These are phyloP conservation scores for Hyphopichia fennica DNA, from an alignment of 1,139 yeast species.

Conservation along the genomic window DNA sequence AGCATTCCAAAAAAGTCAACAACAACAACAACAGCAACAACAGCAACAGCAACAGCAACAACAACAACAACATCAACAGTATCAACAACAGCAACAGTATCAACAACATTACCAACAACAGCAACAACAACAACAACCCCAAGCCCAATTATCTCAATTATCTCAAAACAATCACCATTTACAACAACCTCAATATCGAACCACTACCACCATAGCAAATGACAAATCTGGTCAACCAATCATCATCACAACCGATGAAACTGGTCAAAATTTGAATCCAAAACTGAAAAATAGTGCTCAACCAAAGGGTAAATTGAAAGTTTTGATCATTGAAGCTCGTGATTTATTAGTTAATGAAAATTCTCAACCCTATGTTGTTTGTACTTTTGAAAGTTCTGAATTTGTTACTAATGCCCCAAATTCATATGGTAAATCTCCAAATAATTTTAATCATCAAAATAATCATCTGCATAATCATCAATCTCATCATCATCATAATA, in stretches of 20 bases:
- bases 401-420: constrained; percentile 83
- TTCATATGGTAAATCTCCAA: constrained; percentile 49
- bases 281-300: constrained; percentile 34
- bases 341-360: constrained; percentile 55
- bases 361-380: constrained; percentile 85
- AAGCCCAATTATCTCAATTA: constrained; percentile 5
- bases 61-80: constrained; percentile 23
- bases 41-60: constrained; percentile 12
- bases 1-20: constrained; percentile 18
- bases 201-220: not conserved
- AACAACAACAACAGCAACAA: constrained; percentile 21
- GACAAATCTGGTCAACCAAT: constrained; percentile 22
- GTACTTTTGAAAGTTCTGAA: constrained; percentile 91
- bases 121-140: constrained; percentile 11
- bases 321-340: constrained; percentile 77
- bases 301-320: constrained; percentile 80
- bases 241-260: constrained; percentile 48
- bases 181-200: constrained; percentile 11
- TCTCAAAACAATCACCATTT: constrained; percentile 10
- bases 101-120: constrained; percentile 10
- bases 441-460: constrained; percentile 16
- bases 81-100: constrained; percentile 2
- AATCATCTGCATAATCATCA: constrained; percentile 2
- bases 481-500: constrained; percentile 4
- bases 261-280: constrained; percentile 35